phyloP scores from a whole-genome alignment of 306 rosid genomes.

The Cyclanthera cordifolia region DNA sequence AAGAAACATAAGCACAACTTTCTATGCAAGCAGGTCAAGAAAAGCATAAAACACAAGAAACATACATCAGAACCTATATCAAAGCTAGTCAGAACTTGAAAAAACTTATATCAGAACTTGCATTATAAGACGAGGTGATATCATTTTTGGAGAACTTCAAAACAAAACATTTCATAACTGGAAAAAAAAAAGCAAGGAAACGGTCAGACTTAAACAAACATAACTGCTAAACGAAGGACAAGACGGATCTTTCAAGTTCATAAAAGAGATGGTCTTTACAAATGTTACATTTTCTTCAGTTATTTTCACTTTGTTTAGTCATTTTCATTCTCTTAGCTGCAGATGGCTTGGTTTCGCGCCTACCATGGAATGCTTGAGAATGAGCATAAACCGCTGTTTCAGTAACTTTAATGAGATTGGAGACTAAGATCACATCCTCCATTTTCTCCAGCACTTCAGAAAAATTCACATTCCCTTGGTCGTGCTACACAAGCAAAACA shows the following conservation, averaged over 20 bases:
- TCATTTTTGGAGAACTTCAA: too few species aligned
- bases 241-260: too few species aligned
- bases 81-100: neutral
- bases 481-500: slow-evolving; percentile 36
- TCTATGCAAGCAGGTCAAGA: too few species aligned
- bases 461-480: slow-evolving; percentile 27
- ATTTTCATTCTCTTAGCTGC: slow-evolving; percentile 27
- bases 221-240: neutral
- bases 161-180: neutral
- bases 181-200: too few species aligned
- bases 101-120: neutral
- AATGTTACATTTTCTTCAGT: too few species aligned
- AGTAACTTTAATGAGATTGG: neutral
- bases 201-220: too few species aligned
- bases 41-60: too few species aligned
- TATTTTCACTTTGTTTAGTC: neutral
- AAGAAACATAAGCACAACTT: too few species aligned
- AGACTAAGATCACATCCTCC: slow-evolving; percentile 35
- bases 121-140: neutral
- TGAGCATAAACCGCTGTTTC: neutral
- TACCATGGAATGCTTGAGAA: slow-evolving; percentile 23
- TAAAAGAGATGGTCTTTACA: neutral
- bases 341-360: too few species aligned
- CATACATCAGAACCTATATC: too few species aligned
- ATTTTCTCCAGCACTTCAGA: slow-evolving; percentile 32